These are phyloP conservation scores for Cenchrus americanus DNA, from an alignment of 176 grass and related monocot genomes.

Conservation along the genomic window DNA sequence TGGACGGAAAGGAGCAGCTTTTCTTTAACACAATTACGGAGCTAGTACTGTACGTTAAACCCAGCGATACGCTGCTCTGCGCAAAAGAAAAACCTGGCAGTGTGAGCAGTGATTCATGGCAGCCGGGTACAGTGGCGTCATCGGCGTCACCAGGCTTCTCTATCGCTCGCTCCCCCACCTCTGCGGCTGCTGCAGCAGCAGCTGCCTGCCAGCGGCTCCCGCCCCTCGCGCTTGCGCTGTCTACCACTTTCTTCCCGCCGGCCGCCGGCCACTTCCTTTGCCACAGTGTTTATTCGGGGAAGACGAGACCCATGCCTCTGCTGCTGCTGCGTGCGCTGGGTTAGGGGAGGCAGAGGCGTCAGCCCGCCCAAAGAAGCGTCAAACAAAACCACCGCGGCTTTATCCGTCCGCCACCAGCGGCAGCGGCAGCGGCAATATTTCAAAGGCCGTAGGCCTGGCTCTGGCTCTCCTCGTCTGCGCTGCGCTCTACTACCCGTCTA, in stretches of 20 bases:
- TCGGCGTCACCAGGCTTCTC: not conserved
- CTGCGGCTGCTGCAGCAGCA: conserved; percentile 10
- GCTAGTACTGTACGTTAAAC: too few species aligned
- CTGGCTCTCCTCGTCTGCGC: not conserved
- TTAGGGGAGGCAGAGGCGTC: not conserved
- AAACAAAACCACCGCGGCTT: conserved; percentile 32
- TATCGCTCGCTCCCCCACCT: not conserved
- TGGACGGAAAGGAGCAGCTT: not conserved
- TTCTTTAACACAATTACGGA: not conserved
- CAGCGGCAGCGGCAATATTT: conserved; percentile 18
- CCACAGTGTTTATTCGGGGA: not conserved
- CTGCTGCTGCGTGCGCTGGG: not conserved
- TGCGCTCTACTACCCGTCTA: conserved; percentile 25
- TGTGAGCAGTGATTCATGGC: not conserved
- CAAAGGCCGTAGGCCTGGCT: conserved; percentile 41
- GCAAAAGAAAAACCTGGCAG: not conserved
- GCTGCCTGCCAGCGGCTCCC: not conserved
- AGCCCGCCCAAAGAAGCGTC: conserved; percentile 7
- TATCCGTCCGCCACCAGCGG: conserved; percentile 32
- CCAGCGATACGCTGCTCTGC: not conserved
- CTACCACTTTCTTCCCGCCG: not conserved
- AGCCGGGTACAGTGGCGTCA: conserved; percentile 3
- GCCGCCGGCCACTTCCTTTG: not conserved
- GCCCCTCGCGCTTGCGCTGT: conserved; percentile 29
- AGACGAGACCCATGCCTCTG: not conserved